Evolutionary conservation across 371 early-diverging fungal species (phyloP), one percentile per base, ranked within the genome.

Genomic region (Mucor sp.): DNA sequence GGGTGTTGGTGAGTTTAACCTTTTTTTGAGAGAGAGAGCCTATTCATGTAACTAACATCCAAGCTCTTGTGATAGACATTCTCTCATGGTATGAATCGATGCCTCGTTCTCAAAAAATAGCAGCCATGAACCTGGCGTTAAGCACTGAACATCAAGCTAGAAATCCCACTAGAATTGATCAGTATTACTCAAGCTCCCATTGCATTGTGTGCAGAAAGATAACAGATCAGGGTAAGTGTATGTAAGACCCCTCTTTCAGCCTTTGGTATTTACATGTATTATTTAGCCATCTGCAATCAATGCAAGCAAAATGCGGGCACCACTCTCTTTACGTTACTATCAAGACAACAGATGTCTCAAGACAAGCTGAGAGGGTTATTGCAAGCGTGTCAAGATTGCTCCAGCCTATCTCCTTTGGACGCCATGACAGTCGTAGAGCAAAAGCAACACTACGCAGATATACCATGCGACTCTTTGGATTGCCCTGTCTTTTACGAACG

Each of bases 81-180:
- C 78, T 76, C 23, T 66, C 78, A 0, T 90, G 90, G 91, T 85
- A 85, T 65, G 81, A 84, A n/a, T 82, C 80, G 6, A 91, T 91
- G 89, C 89, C 90, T 9, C 50, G 85, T 12, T 63, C 76, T 5
- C 75, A 72, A 35, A 82, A 79, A 35, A 74, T 74, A 11, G 64
- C 64, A 11, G 80, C 85, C 0, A 62, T 75, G 35, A 35, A 44
- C 23, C 62, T 70, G 12, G 57, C 69, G 1, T 56, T 68, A 21
- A 63, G 66, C n/a, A 56, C 44, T 7, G 59, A 66, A 37, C 48
- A 44, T 7, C 43, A 66, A 53, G 53, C 17, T 6, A 47, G 39
- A 30, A 67, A 59, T 9, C 15, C 61, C 7, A 67, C 60, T 3
- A 43, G 75, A 7, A 81, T 83, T 21, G 80, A 83, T 56, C 81